A percentile compares a stretch with the other conserved stretches of the same genome.
phyloP scores from a whole-genome alignment of 768 basidiomycete genomes.

The Amanita polypyramis region DNA sequence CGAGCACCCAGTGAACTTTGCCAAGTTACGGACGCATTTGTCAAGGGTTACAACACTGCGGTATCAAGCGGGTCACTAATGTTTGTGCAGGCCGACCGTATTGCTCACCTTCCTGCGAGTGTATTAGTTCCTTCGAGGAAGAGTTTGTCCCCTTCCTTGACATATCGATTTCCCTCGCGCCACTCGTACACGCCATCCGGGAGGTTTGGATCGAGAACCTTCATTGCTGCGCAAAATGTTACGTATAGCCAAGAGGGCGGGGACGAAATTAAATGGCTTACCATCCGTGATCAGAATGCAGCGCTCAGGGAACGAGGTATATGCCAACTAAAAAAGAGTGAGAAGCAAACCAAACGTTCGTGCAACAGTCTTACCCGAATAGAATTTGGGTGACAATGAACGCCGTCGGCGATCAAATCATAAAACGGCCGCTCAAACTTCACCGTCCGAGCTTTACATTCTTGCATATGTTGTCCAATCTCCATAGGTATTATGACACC shows the following conservation, averaged over 20 bases:
- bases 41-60: slow-evolving; percentile 71
- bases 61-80: slow-evolving; percentile 2
- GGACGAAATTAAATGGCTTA: slow-evolving; percentile 20
- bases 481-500: slow-evolving; percentile 9
- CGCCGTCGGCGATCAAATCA: slow-evolving; percentile 83
- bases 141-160: slow-evolving; percentile 73
- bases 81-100: neutral
- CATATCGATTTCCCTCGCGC: slow-evolving; percentile 73
- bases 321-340: slow-evolving; percentile 50
- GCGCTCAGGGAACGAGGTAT: slow-evolving; percentile 72
- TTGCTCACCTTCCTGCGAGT: slow-evolving; percentile 72
- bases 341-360: neutral
- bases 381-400: slow-evolving; percentile 86
- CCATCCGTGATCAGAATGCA: slow-evolving; percentile 89
- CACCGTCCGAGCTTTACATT: slow-evolving; percentile 22
- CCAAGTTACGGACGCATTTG: slow-evolving; percentile 79
- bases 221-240: slow-evolving; percentile 47
- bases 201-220: slow-evolving; percentile 76
- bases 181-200: slow-evolving; percentile 81
- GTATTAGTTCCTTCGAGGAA: slow-evolving; percentile 81
- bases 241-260: neutral
- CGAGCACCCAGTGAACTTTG: slow-evolving; percentile 74
- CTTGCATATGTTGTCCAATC: slow-evolving; percentile 34
- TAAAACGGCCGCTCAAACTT: slow-evolving; percentile 67
- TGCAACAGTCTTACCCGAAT: slow-evolving; percentile 49